Evolutionary conservation across 2,329 filamentous ascomycete genomes (phyloP).

Genomic region (Fusarium sp.): DNA sequence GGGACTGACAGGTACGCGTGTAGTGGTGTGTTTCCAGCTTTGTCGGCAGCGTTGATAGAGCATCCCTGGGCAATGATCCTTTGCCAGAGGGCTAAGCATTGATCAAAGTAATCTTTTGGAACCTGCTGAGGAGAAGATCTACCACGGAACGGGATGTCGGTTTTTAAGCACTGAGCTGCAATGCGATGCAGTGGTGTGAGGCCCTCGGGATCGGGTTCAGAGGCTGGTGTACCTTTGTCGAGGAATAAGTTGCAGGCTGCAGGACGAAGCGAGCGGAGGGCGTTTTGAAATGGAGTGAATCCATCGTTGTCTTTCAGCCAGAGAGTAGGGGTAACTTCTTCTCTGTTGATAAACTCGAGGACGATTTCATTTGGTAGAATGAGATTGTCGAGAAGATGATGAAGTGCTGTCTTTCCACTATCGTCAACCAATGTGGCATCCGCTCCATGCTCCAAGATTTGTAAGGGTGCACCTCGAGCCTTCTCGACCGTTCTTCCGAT

Average conservation of each 20-base stretch:
- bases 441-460: conserved; percentile 28
- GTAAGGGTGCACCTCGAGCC: background rate
- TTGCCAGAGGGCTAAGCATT: conserved; percentile 24
- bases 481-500: background rate
- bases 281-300: conserved; percentile 22
- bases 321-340: conserved; percentile 20
- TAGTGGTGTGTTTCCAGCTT: conserved; percentile 29
- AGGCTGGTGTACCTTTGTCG: conserved; percentile 16
- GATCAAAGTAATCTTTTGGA: conserved; percentile 4
- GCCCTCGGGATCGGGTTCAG: conserved; percentile 24
- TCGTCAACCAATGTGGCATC: conserved; percentile 27
- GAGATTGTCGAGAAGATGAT: conserved; percentile 35
- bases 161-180: conserved; percentile 21
- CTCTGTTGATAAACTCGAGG: conserved; percentile 25
- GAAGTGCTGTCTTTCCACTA: conserved; percentile 33
- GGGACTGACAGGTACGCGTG: conserved; percentile 15
- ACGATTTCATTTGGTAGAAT: conserved; percentile 13
- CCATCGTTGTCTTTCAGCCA: conserved; percentile 19
- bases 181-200: conserved; percentile 33
- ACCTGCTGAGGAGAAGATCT: background rate
- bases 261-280: conserved; percentile 26
- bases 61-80: conserved; percentile 10
- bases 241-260: conserved; percentile 28
- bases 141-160: fast-evolving
- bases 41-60: conserved; percentile 27